A percentile compares a stretch with the other conserved stretches of the same genome.
Conservation (phyloP, 805 yeast genomes). For the Pichia californica region DNA sequence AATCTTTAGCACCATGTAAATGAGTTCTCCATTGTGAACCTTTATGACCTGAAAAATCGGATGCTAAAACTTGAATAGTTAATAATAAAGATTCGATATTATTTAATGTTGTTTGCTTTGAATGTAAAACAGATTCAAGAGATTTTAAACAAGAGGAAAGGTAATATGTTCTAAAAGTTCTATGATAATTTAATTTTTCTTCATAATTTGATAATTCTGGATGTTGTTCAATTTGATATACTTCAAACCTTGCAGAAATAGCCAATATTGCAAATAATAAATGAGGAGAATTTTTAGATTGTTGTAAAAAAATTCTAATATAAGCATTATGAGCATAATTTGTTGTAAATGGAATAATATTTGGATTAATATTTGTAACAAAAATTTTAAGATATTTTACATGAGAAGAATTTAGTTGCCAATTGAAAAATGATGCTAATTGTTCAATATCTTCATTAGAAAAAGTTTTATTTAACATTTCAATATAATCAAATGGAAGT, state of each 20-base stretch:
- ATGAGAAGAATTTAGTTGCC: constrained; percentile 27
- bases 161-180: constrained; percentile 52
- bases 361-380: constrained; percentile 30
- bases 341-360: constrained; percentile 31
- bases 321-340: constrained; percentile 29
- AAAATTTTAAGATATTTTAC: constrained; percentile 28
- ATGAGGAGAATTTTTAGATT: constrained; percentile 47
- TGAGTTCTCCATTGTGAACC: constrained; percentile 66
- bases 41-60: constrained; percentile 53
- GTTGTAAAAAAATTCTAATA: constrained; percentile 27
- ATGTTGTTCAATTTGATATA: constrained; percentile 24
- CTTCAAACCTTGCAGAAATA: constrained; percentile 56
- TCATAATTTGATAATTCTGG: constrained; percentile 11
- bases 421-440: constrained; percentile 27
- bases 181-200: constrained; percentile 38
- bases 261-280: constrained; percentile 65
- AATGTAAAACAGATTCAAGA: constrained; percentile 45
- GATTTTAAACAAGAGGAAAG: constrained; percentile 59
- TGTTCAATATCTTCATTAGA: constrained; percentile 20
- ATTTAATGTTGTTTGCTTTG: constrained; percentile 33
- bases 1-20: constrained; percentile 60
- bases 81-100: constrained; percentile 65
- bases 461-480: constrained; percentile 24
- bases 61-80: constrained; percentile 62
- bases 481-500: constrained; percentile 23